Evolutionary conservation across 345 rosid species (phyloP).

Genomic region (Corymbia maculata): DNA sequence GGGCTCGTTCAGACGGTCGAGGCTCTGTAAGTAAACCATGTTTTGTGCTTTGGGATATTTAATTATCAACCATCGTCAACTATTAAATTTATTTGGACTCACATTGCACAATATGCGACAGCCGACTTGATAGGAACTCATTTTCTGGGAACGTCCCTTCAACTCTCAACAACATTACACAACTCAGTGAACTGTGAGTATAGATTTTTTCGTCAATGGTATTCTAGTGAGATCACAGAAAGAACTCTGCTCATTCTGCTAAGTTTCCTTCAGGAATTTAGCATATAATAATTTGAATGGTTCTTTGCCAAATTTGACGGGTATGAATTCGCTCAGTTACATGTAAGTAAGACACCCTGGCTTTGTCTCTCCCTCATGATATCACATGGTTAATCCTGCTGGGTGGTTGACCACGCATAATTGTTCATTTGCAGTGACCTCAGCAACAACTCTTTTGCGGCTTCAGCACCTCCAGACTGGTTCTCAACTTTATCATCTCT

Average conservation of each 20-base stretch:
- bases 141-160: slow-evolving; percentile 21
- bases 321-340: slow-evolving; percentile 15
- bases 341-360: slow-evolving; percentile 15
- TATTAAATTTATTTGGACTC: neutral
- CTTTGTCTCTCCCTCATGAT: neutral
- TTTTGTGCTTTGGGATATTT: neutral
- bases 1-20: slow-evolving; percentile 14
- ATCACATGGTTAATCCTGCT: neutral
- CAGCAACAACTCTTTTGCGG: slow-evolving; percentile 26
- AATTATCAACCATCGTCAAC: neutral
- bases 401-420: neutral
- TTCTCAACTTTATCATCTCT: slow-evolving; percentile 1
- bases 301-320: slow-evolving; percentile 24
- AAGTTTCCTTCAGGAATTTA: slow-evolving; percentile 13
- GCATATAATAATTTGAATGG: slow-evolving; percentile 24
- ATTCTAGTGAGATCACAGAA: neutral
- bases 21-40: slow-evolving; percentile 26
- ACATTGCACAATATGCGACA: slow-evolving; percentile 1
- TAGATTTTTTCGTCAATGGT: neutral
- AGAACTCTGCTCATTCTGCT: neutral
- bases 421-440: slow-evolving; percentile 21
- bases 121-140: slow-evolving; percentile 28
- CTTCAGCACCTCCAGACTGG: slow-evolving; percentile 26
- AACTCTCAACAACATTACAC: slow-evolving; percentile 10
- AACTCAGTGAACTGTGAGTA: slow-evolving; percentile 27